Percentiles rank a stretch among this genome's conserved stretches.
Evolutionary conservation across 352 stramenopile species (phyloP).

Genomic region (Achlya hypogyna): DNA sequence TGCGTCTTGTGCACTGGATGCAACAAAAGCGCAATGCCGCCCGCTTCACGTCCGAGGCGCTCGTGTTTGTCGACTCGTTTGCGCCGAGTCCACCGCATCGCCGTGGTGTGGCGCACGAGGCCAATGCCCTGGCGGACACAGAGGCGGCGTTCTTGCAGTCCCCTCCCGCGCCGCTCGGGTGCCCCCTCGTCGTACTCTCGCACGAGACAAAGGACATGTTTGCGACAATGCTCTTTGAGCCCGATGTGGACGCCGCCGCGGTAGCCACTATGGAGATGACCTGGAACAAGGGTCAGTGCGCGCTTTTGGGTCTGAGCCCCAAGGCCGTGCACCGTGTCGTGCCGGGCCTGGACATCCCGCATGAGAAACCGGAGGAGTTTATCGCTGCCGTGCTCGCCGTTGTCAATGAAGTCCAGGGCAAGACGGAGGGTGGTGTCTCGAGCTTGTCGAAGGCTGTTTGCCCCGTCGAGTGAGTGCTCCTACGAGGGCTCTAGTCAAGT

Average conservation of each 20-base stretch:
- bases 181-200: slow-evolving; percentile 64
- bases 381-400: slow-evolving; percentile 47
- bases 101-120: slow-evolving; percentile 42
- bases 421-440: neutral
- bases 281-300: slow-evolving; percentile 50
- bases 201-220: slow-evolving; percentile 61
- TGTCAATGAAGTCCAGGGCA: slow-evolving; percentile 2
- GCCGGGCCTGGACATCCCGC: slow-evolving; percentile 55
- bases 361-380: slow-evolving; percentile 59
- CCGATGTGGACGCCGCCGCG: slow-evolving; percentile 31
- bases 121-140: slow-evolving; percentile 42
- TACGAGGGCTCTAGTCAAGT: no score
- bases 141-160: slow-evolving; percentile 48
- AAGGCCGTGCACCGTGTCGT: slow-evolving; percentile 41
- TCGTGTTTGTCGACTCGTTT: slow-evolving; percentile 58
- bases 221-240: slow-evolving; percentile 48
- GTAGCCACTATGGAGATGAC: slow-evolving; percentile 47
- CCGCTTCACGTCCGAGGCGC: slow-evolving; percentile 42
- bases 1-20: slow-evolving; percentile 58
- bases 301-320: slow-evolving; percentile 34
- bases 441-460: neutral
- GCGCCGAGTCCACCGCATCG: slow-evolving; percentile 56
- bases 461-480: neutral
- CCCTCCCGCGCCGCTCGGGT: slow-evolving; percentile 11
- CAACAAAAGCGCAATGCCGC: slow-evolving; percentile 43